Evolutionary conservation across 1,284 basidiomycete species (phyloP), one percentile per base, ranked within the genome.

Genomic region (Moniliella sp.): DNA sequence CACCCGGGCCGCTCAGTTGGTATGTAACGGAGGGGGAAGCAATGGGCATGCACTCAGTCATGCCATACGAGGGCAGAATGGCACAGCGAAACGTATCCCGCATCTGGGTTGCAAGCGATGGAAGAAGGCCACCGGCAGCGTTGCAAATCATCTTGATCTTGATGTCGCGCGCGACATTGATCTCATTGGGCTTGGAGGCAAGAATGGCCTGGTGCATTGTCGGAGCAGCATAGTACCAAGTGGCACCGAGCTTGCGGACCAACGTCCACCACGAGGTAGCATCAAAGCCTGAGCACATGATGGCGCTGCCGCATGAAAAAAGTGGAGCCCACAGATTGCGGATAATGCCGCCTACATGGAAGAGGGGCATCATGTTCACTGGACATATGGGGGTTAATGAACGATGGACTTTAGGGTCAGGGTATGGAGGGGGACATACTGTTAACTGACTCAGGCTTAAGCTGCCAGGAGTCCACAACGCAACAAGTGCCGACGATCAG

Each of bases 271-370:
- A 76, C 0, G 64, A 63, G 28, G 64, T 62, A 2, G 72, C 69
- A 32, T 70, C 68, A 57, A 75, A 75, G 31, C 61, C 62, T 21
- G 63, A 53, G 28, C 72, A 72, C 50, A 75, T 69, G 38, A 74
- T 69, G 2, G 71, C 65, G 39, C 66, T 67, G 5, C 71, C 71
- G 3, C 70, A 68, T n/a, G 70, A 68, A 25, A 71, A 62, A 4
- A 74, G 55, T 1, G 73, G 70, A 4, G 72, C 68, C 12, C 73
- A 64, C 15, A 75, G 63, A 42, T 71, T 74, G 34, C 71, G 69
- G 18, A 74, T 66, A 27, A 74, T 68, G 19, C 72, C 72, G 33
- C 72, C 71, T 12, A 74, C 71, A 45, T 74, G 73, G 62, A 73
- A 75, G 18, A 74, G 65, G 16, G 73, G 73, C 73, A 75, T 75